Percentiles rank a stretch among this genome's conserved stretches.
These are phyloP conservation scores for Botrytis paeoniae DNA, from an alignment of 2,329 filamentous ascomycete genomes.

Conservation along the genomic window DNA sequence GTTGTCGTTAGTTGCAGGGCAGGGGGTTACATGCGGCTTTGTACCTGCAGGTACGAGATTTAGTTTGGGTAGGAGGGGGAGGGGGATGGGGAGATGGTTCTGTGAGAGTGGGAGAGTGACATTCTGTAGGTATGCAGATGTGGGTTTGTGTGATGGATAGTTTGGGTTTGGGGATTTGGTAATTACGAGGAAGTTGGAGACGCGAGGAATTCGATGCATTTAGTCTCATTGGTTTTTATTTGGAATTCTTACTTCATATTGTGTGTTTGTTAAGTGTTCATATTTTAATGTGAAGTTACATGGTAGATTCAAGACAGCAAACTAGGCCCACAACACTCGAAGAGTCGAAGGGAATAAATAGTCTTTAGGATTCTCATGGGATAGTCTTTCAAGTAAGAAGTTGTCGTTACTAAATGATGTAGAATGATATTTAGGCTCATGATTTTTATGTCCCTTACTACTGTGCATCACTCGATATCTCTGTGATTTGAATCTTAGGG, in stretches of 20 bases:
- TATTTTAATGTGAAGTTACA: rapidly evolving
- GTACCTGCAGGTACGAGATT: not conserved
- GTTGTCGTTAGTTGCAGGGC: not conserved
- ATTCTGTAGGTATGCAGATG: not conserved
- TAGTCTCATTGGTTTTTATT: not conserved
- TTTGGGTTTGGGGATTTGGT: not conserved
- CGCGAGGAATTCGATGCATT: not conserved
- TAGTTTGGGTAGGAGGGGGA: not conserved
- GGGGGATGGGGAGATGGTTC: not conserved
- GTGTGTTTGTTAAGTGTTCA: not conserved
- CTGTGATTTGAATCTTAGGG: not conserved
- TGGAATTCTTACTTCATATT: not conserved
- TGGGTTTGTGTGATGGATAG: not conserved
- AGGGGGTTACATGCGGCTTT: not conserved
- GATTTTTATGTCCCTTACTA: not conserved
- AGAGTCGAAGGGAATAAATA: not conserved
- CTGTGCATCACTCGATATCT: not conserved
- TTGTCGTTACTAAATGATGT: not conserved
- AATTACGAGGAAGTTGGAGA: not conserved
- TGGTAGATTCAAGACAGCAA: not conserved
- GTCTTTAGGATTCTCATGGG: not conserved
- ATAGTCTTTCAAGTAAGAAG: not conserved
- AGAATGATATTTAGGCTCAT: not conserved
- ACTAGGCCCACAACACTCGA: not conserved
- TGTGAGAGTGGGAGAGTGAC: not conserved